Evolutionary conservation across 2,329 filamentous ascomycete species (phyloP).

Genomic region (Geosmithia putterillii): DNA sequence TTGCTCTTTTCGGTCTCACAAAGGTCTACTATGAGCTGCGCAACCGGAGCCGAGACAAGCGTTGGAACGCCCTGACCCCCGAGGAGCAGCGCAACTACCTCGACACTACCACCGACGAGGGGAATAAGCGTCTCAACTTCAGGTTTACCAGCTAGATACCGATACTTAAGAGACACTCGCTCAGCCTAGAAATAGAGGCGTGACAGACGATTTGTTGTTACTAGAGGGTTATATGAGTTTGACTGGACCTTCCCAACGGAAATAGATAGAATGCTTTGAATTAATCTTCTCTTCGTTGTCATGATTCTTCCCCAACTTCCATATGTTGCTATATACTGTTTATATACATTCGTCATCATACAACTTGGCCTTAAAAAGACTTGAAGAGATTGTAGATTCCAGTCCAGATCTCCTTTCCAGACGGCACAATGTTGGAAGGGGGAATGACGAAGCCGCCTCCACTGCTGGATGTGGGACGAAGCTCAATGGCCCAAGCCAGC

Average conservation of each 20-base stretch:
- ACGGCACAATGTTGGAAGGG: constrained; percentile 27
- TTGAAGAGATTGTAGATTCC: constrained; percentile 46
- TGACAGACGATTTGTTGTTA: too few species aligned
- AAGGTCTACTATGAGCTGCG: constrained; percentile 20
- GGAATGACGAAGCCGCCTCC: constrained; percentile 29
- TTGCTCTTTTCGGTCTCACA: constrained; percentile 13
- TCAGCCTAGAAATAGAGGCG: too few species aligned
- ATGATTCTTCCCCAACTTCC: too few species aligned
- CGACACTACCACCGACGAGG: constrained; percentile 21
- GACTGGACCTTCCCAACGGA: too few species aligned
- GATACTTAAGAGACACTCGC: too few species aligned
- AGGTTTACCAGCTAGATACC: constrained; percentile 20
- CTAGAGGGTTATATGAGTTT: too few species aligned
- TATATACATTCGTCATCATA: not conserved
- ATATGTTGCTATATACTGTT: not conserved
- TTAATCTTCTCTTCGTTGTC: too few species aligned
- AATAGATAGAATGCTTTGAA: too few species aligned
- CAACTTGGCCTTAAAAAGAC: constrained; percentile 8
- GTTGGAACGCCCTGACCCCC: constrained; percentile 31
- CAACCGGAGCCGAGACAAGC: constrained; percentile 15
- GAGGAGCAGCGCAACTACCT: constrained; percentile 16
- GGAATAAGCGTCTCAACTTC: constrained; percentile 26
- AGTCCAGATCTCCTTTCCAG: constrained; percentile 28
- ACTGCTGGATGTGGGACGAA: constrained; percentile 19
- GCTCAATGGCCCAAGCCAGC: constrained; percentile 26